Conservation (phyloP, 306 rosid species). For the Bauhinia variegata region DNA sequence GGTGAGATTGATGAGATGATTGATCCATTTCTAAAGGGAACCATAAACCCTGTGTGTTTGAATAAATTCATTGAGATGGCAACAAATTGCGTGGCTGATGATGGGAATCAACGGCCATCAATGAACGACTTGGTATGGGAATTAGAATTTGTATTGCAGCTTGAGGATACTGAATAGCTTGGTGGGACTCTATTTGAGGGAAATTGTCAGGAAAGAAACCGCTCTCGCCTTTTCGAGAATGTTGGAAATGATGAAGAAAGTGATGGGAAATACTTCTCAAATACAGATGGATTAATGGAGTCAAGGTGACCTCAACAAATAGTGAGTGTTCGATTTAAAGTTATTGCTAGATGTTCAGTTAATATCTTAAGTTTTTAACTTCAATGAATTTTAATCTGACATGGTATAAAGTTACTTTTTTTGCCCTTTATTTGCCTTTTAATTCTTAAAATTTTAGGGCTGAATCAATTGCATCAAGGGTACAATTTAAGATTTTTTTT, state of each 20-base stretch:
- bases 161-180: slow-evolving; percentile 54
- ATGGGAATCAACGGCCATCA: slow-evolving; percentile 51
- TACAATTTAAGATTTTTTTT: too few species aligned
- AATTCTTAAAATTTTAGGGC: too few species aligned
- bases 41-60: slow-evolving; percentile 39
- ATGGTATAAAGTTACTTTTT: too few species aligned
- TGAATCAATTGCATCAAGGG: too few species aligned
- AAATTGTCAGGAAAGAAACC: neutral
- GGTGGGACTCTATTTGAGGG: neutral
- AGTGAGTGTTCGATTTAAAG: too few species aligned
- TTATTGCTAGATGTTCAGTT: too few species aligned
- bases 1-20: slow-evolving; percentile 43
- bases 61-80: slow-evolving; percentile 48
- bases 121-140: slow-evolving; percentile 72
- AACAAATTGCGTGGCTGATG: slow-evolving; percentile 53
- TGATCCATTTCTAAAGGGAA: slow-evolving; percentile 48
- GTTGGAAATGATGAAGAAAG: neutral
- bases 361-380: too few species aligned
- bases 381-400: too few species aligned
- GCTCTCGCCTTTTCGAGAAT: too few species aligned
- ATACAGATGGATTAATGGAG: too few species aligned
- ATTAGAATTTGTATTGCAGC: slow-evolving; percentile 57
- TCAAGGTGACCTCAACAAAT: too few species aligned
- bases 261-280: neutral
- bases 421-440: too few species aligned